Base-by-base conservation (phyloP, 2,329 filamentous ascomycete species). In the Claviceps capensis region DNA sequence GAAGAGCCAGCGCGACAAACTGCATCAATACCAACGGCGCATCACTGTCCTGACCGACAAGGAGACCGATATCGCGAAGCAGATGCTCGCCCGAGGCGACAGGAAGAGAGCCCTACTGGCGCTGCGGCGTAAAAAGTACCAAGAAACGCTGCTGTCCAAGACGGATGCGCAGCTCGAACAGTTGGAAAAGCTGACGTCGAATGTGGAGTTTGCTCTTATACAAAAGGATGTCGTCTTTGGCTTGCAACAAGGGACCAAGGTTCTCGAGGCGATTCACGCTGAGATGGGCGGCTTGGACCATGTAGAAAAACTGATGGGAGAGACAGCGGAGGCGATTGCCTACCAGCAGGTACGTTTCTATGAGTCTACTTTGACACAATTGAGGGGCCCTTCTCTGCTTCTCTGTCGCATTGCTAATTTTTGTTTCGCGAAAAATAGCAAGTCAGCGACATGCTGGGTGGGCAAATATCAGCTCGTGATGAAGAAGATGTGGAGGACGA, bases 401-500 rank as follows among this genome's bases (percentile, higher is more conserved):
- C 23, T 37, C 4, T 34, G 30, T 34, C 30, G 30, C 30, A 34
- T 34, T 34, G 30, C 30, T 34, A 9, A 5, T 16, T 6, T 40
- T 11, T 22, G 14, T 4, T 3, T 14, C 30, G 26, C 13, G 16
- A 5, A 4, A 16, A 58, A 57, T 62, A 95, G 86, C 91, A 98
- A 73, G 79, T 98, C 60, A 93, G 85, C 69, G 88, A 95, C 48
- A 86, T 96, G 78, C 79, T 98, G 2, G 86, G 84, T 37, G 86
- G 86, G 13, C 82, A 84, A 60, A 90, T 98, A 72, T 88, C 89
- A 14, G 93, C 89, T 63, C 86, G 94, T 62, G 93, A 98, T 68
- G 93, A 98, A 67, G 91, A 97, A 63, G 93, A 96, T 63, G 93
- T 98, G 37, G 93, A 98, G 65, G 90, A 96, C 63, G 93, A 98